Base-by-base conservation (phyloP, 495 filamentous ascomycete genomes). In the Aspergillus conjunctus region DNA sequence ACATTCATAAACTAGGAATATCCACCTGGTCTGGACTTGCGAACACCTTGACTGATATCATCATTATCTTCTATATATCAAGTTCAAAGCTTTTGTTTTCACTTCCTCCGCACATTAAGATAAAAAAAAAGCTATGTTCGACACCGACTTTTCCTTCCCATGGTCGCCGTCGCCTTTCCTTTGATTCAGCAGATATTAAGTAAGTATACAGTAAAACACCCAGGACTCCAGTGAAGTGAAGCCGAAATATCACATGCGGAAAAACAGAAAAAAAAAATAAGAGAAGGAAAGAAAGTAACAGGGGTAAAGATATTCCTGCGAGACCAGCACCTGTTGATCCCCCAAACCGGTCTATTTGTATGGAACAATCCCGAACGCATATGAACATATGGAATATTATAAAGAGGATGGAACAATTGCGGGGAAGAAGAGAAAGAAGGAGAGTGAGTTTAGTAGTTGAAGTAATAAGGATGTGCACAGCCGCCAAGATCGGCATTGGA, bases 381-480 rank as follows among this genome's bases (percentile, higher is more conserved):
- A 48, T 21, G 18, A 17, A 48, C 20, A 48, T 21, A 48, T 20
- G 17, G 44, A 20, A 20, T 43, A 43, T 12, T 43, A 51, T 9
- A 51, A 8, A 12, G 30, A 51, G 2, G 18, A 32, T 31, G 52
- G 7, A 22, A 22, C 0, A 55, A 17, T 9, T 10, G 41, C 9
- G 10, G 20, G 39, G 30, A 7, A 17, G 44, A 18, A 39, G 49
- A 32, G 34, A 43, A 41, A 11, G n/a, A 31, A 10, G 0, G 22
- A 55, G 44, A 7, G 43, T 0, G 10, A 54, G 12, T 46, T 51
- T 41, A 70, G 20, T 68, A 70, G 17, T 66, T 62, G 53, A 72
- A 77, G 62, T 73, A 74, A 41, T 72, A 77, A 3, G 73, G 70
- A 11, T 72, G 65, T 9, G 56, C 48, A 54, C 65, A 70, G 7